A percentile compares a stretch with the other conserved stretches of the same genome.
phyloP scores from a whole-genome alignment of 306 rosid species.

The Cucurbita ficifolia region DNA sequence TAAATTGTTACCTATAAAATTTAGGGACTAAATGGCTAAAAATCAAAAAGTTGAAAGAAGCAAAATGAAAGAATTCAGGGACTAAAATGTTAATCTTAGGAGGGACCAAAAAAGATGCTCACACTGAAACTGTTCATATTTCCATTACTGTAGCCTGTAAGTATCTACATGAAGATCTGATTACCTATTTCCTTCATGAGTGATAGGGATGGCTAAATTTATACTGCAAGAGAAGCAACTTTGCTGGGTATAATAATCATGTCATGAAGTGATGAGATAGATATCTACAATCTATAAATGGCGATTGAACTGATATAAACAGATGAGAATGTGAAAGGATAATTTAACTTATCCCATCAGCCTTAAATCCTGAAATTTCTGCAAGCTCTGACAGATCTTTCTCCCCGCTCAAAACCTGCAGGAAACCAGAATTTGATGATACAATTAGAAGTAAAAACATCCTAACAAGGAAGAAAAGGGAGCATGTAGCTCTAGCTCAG shows the following conservation, averaged over 20 bases:
- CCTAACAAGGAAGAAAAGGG: neutral
- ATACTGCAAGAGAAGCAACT: neutral
- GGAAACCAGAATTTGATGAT: conserved; percentile 12
- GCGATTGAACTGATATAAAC: neutral
- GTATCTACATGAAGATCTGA: neutral
- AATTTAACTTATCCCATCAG: conserved; percentile 20
- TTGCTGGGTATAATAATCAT: neutral
- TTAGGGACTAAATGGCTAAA: too few relatives aligned
- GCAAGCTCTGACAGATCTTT: conserved; percentile 52
- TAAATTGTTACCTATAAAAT: too few relatives aligned
- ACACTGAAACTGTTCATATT: neutral
- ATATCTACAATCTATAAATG: neutral
- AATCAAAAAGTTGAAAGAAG: too few relatives aligned
- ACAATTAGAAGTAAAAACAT: neutral
- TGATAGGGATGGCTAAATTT: neutral
- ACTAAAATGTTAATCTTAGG: too few relatives aligned
- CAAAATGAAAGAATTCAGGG: too few relatives aligned
- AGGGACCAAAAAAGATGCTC: too few relatives aligned
- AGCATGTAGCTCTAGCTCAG: neutral
- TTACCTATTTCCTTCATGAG: neutral
- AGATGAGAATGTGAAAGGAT: neutral
- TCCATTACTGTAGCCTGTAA: neutral
- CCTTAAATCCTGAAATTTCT: conserved; percentile 32
- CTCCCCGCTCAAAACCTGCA: conserved; percentile 65
- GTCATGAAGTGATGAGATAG: neutral